Base-by-base conservation (phyloP, 768 basidiomycete species). In the Lactifluus volemus region DNA sequence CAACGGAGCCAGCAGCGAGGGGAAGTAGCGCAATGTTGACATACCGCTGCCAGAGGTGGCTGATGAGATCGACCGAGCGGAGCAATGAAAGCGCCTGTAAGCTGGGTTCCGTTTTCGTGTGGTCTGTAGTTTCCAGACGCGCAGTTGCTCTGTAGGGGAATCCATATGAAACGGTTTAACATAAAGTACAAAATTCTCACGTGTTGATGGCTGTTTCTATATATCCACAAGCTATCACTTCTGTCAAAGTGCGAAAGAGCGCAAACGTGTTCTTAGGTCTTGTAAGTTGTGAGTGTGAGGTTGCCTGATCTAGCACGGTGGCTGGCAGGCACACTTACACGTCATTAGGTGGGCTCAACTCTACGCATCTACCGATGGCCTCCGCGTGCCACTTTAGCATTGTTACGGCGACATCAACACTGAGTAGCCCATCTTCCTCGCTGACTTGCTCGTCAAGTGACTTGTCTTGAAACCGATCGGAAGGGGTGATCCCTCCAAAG, bases 341-440 rank as follows among this genome's bases (percentile, higher is more conserved):
- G 68, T 99, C 97, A 47, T 82, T 85, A 8, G 81, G 69, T 11
- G 85, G 73, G 68, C 86, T 94, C 50, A 99, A 76, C 73, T 98
- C 97, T 11, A 95, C 90, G 65, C 92, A 95, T 67, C 97, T 77
- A 4, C 97, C 96, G 32, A 97, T 86, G 5, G 94, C 92, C 71
- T 99, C 97, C 2, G 97, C 96, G 72, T 99, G 97, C 94, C 96
- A 98, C 71, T 85, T 91, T 15, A 98, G 75, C 85, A 98, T 94
- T 67, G 81, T 86, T 76, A 96, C 93, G 2, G 93, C 90, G 10
- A 84, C 75, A 44, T 85, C 83, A 3, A 97, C 74, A 49, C 76
- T 85, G 39, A 98, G 74, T 36, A 84, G 67, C 11, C 96, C 96
- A 68, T 98, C 96, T 63, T 89, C 87, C 55, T 92, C 89, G 44